These are phyloP conservation scores for Elaeis oleifera DNA, from an alignment of 202 grass and related monocot species.

Conservation along the genomic window DNA sequence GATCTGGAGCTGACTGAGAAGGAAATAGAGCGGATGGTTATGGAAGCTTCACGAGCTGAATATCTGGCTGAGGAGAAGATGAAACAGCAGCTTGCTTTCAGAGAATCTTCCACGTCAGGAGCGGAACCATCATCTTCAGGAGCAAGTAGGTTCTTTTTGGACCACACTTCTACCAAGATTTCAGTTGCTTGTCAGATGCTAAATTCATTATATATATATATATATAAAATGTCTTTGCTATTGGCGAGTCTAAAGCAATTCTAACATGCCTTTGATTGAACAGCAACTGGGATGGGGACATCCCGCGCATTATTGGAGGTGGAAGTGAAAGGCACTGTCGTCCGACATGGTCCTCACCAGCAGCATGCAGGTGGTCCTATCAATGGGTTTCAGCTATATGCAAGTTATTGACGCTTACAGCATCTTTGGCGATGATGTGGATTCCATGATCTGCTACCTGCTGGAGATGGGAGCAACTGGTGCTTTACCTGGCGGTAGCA, in stretches of 20 bases:
- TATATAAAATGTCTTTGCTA: too few species aligned
- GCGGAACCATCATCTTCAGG: constrained; percentile 94
- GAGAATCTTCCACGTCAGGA: constrained; percentile 65
- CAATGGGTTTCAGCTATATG: constrained; percentile 96
- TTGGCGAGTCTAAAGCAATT: too few species aligned
- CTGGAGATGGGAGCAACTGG: constrained; percentile 59
- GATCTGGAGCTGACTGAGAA: constrained; percentile 94
- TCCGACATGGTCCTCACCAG: constrained; percentile 61
- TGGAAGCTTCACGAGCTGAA: constrained; percentile 88
- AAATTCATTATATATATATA: too few species aligned
- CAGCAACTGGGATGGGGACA: constrained; percentile 47
- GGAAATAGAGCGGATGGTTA: constrained; percentile 99
- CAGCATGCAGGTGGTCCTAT: constrained; percentile 67
- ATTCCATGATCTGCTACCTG: constrained; percentile 96
- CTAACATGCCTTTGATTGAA: background rate
- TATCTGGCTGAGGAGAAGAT: constrained; percentile 50
- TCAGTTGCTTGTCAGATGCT: too few species aligned
- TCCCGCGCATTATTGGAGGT: constrained; percentile 35
- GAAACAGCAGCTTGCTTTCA: constrained; percentile 52
- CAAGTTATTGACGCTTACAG: constrained; percentile 86
- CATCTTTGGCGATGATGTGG: constrained; percentile 84
- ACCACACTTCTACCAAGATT: too few species aligned
- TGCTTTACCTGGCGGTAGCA: constrained; percentile 40
- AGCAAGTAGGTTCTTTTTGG: constrained; percentile 40
- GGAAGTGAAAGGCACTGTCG: constrained; percentile 28